phyloP scores from a whole-genome alignment of 2,329 filamentous ascomycete genomes.

The Alternaria alternata region DNA sequence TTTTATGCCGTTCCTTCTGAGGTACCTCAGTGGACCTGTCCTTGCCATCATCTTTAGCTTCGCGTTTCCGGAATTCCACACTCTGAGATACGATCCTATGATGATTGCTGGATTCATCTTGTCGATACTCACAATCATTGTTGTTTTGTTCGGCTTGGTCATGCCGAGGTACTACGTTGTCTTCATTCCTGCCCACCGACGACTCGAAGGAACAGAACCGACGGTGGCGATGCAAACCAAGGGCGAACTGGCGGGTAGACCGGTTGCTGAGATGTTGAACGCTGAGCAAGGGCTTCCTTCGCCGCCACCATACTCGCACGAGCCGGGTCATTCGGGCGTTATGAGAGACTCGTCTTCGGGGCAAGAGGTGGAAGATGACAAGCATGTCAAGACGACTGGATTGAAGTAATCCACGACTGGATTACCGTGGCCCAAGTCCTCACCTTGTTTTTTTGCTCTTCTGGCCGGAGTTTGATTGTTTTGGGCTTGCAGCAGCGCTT shows the following conservation, averaged over 20 bases:
- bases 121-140: slow-evolving; percentile 50
- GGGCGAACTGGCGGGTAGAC: slow-evolving; percentile 32
- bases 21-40: slow-evolving; percentile 45
- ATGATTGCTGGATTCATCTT: slow-evolving; percentile 48
- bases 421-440: too few species aligned
- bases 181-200: slow-evolving; percentile 59
- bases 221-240: slow-evolving; percentile 40
- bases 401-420: background rate
- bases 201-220: slow-evolving; percentile 55
- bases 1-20: slow-evolving; percentile 59
- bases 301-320: background rate
- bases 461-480: background rate
- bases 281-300: slow-evolving; percentile 15
- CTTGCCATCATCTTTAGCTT: slow-evolving; percentile 48
- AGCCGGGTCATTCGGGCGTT: background rate
- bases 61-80: slow-evolving; percentile 46
- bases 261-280: slow-evolving; percentile 17
- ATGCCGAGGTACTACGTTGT: slow-evolving; percentile 64
- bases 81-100: slow-evolving; percentile 44
- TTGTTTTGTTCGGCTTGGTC: slow-evolving; percentile 59
- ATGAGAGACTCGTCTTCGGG: slow-evolving; percentile 14
- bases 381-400: slow-evolving; percentile 10
- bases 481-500: background rate
- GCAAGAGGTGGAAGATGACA: slow-evolving; percentile 8
- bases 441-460: background rate